phyloP scores from a whole-genome alignment of 208 protist genomes.

The Wallacemonas sp. region DNA sequence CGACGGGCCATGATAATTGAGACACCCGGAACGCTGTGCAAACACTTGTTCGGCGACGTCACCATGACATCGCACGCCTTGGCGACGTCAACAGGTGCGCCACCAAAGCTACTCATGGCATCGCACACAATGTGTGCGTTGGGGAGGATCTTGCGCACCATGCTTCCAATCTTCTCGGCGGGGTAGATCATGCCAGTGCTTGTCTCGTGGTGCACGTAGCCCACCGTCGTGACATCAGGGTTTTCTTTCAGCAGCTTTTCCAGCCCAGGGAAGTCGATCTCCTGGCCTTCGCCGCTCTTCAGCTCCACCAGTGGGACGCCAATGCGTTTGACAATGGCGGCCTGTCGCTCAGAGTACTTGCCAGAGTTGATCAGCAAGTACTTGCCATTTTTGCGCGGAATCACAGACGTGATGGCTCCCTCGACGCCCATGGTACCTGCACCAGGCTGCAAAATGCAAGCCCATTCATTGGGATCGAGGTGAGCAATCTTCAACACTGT shows the following conservation, averaged over 20 bases:
- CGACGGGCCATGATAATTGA: constrained; percentile 65
- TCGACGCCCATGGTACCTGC: constrained; percentile 87
- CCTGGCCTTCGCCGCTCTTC: constrained; percentile 60
- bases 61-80: constrained; percentile 76
- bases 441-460: constrained; percentile 77
- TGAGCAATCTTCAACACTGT: constrained; percentile 52
- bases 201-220: constrained; percentile 88
- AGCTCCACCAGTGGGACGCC: constrained; percentile 52
- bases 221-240: constrained; percentile 70
- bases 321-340: constrained; percentile 53
- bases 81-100: constrained; percentile 50
- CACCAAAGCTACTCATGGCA: constrained; percentile 86
- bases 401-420: constrained; percentile 66
- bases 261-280: constrained; percentile 49
- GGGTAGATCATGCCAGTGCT: constrained; percentile 91
- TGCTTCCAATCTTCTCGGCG: constrained; percentile 50
- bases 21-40: constrained; percentile 89
- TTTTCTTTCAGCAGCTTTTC: constrained; percentile 47
- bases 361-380: constrained; percentile 84
- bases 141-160: constrained; percentile 48
- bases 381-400: constrained; percentile 55
- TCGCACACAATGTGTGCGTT: constrained; percentile 81
- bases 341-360: constrained; percentile 86
- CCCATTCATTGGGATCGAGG: constrained; percentile 54
- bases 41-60: constrained; percentile 86